Evolutionary conservation across 768 basidiomycete genomes (phyloP).

Genomic region (Gautieria morchelliformis): DNA sequence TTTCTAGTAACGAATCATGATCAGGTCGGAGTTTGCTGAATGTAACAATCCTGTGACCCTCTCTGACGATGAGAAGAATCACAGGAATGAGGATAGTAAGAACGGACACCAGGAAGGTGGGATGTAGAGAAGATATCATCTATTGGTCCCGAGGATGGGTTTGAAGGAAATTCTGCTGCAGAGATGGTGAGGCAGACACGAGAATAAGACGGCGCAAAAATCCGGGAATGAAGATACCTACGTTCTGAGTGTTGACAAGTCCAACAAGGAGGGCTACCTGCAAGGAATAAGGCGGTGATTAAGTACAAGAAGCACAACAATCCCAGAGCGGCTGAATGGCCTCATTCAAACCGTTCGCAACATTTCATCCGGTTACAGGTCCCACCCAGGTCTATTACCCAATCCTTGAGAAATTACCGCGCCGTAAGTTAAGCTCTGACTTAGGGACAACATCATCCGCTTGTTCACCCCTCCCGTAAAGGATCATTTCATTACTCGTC

Average conservation of each 20-base stretch:
- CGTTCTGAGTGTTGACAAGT: constrained; percentile 66
- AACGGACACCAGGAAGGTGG: constrained; percentile 72
- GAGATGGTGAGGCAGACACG: constrained; percentile 8
- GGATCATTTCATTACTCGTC: constrained; percentile 59
- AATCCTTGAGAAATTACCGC: constrained; percentile 60
- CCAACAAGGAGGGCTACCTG: constrained; percentile 58
- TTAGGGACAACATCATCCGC: not conserved
- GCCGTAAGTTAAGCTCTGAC: not conserved
- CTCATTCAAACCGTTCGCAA: not conserved
- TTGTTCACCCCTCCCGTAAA: constrained; percentile 50
- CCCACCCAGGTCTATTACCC: constrained; percentile 63
- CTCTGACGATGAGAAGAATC: constrained; percentile 78
- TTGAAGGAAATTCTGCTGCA: constrained; percentile 55
- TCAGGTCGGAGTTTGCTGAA: constrained; percentile 70
- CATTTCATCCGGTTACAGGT: not conserved
- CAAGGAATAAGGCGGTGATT: constrained; percentile 48
- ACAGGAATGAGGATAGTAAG: constrained; percentile 74
- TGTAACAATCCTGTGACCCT: constrained; percentile 79
- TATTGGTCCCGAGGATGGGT: constrained; percentile 63
- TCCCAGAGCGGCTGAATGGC: constrained; percentile 11
- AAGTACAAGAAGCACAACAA: constrained; percentile 39
- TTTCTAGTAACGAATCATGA: constrained; percentile 81
- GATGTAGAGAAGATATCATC: constrained; percentile 62
- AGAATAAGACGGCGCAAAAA: constrained; percentile 39
- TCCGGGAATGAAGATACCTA: constrained; percentile 56